phyloP scores from a whole-genome alignment of 129 eudicot genomes.

The Flaveria brownii region DNA sequence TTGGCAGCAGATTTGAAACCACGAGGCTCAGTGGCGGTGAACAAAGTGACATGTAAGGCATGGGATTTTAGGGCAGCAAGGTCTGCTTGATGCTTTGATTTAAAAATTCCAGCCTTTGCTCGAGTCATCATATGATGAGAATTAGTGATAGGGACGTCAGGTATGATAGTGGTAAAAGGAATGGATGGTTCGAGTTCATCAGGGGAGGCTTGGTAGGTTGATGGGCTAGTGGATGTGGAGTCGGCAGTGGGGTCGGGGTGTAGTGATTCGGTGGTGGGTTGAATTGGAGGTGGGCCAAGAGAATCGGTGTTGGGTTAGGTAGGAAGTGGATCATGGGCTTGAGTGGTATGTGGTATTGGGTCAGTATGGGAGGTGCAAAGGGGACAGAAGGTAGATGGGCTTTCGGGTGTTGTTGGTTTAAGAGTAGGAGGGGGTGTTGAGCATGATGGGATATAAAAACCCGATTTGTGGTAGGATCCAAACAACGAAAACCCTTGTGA shows the following conservation, averaged over 20 bases:
- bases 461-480: too few relatives aligned
- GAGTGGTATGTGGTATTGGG: background rate
- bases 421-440: background rate
- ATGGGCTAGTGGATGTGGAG: background rate
- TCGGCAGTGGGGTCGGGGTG: too few relatives aligned
- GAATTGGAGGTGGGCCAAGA: background rate
- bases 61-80: background rate
- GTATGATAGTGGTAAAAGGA: background rate
- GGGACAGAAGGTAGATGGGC: background rate
- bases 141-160: background rate
- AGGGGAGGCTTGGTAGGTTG: too few relatives aligned
- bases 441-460: too few relatives aligned
- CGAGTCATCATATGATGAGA: background rate
- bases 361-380: background rate
- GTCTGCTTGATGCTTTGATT: background rate
- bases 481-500: too few relatives aligned
- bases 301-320: too few relatives aligned
- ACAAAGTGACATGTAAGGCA: background rate
- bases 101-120: background rate
- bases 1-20: background rate
- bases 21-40: background rate
- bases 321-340: background rate
- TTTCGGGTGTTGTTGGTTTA: background rate
- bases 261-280: background rate
- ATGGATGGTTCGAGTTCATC: too few relatives aligned